A percentile compares a stretch with the other conserved stretches of the same genome.
Conservation (phyloP, 192 early-diverging fungal genomes). For the Haplosporangium gracile region DNA sequence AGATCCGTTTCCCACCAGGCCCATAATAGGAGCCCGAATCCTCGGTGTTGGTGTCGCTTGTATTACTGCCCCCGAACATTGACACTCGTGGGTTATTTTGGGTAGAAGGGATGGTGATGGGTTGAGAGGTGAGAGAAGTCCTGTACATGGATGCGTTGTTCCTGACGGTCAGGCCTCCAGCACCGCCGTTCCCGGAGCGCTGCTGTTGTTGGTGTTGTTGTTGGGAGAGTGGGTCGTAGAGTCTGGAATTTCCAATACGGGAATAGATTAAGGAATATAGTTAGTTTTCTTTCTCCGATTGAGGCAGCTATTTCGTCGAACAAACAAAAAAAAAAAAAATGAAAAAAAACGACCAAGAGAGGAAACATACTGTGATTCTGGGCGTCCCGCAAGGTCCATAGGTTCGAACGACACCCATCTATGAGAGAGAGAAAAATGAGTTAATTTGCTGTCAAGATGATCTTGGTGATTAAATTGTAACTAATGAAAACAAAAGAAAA, state of each 20-base stretch:
- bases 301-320: neutral
- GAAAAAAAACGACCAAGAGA: too few relatives aligned
- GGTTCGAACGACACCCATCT: slow-evolving; percentile 54
- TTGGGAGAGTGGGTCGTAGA: slow-evolving; percentile 21
- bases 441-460: neutral
- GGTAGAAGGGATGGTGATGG: neutral
- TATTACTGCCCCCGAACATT: slow-evolving; percentile 31
- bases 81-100: slow-evolving; percentile 13
- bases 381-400: slow-evolving; percentile 18
- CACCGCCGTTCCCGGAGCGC: too few relatives aligned
- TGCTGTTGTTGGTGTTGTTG: neutral
- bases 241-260: neutral
- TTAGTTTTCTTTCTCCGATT: neutral
- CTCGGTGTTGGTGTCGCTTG: slow-evolving; percentile 36
- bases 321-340: neutral
- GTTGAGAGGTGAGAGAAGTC: slow-evolving; percentile 4
- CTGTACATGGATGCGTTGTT: slow-evolving; percentile 37
- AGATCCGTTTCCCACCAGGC: slow-evolving; percentile 22
- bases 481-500: neutral
- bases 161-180: slow-evolving; percentile 28
- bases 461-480: neutral
- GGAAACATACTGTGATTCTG: slow-evolving; percentile 38
- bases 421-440: neutral
- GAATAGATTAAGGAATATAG: neutral
- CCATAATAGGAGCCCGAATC: slow-evolving; percentile 32